Conservation (phyloP, 1,139 yeast species). For the Nakaseomyces uthaithaninus region DNA sequence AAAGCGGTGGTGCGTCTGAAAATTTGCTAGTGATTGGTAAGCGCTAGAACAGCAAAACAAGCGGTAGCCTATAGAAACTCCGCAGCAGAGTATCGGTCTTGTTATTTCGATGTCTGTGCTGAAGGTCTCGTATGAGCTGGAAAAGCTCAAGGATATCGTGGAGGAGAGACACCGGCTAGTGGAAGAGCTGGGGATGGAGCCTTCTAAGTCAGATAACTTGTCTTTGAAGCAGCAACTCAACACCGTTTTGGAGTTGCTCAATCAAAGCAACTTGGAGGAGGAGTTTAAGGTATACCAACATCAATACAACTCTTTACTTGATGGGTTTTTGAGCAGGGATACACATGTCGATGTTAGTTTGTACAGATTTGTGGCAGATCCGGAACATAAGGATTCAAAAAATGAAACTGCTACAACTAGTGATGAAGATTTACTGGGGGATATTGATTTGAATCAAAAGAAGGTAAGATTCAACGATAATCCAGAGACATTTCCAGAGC, state of each 20-base stretch:
- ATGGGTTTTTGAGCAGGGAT: not conserved
- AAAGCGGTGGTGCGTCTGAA: no score
- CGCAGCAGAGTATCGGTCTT: no score
- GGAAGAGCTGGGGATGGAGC: conserved; percentile 17
- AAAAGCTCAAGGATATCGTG: conserved; percentile 21
- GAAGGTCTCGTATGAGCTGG: conserved; percentile 24
- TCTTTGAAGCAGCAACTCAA: conserved; percentile 21
- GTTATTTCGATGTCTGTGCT: conserved; percentile 10
- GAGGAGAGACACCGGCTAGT: conserved; percentile 26
- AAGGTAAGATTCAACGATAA: conserved; percentile 28
- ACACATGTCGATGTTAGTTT: not conserved
- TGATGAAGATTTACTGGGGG: conserved; percentile 1
- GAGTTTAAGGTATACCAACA: not conserved
- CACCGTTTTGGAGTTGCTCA: conserved; percentile 15
- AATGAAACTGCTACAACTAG: no score
- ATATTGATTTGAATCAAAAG: not conserved
- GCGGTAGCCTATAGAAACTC: no score
- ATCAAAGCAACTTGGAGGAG: not conserved
- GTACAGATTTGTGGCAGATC: not conserved
- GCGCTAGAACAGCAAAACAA: no score
- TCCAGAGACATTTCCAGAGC: conserved; percentile 11
- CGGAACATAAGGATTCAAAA: no score
- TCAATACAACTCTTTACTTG: conserved; percentile 11
- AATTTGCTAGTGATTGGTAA: no score
- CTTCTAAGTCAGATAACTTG: conserved; percentile 24